Evolutionary conservation across 495 filamentous ascomycete genomes (phyloP), one percentile per base, ranked within the genome.

Genomic region (Lophium mytilinum): DNA sequence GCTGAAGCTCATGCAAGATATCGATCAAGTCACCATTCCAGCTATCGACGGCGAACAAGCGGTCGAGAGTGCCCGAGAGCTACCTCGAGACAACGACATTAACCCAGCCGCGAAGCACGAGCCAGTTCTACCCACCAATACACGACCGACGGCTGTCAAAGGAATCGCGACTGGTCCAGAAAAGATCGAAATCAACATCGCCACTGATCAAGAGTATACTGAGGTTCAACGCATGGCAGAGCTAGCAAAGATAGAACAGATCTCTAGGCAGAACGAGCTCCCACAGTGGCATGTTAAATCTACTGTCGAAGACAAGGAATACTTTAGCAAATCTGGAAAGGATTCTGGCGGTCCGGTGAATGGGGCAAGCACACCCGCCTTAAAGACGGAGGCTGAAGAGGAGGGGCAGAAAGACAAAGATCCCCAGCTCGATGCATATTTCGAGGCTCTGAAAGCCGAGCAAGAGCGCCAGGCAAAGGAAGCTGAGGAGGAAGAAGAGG

Each of bases 231-330:
- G 83, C 55, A 80, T 80, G 4, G 88, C 86, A 43, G 88, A 88
- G 63, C 77, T 80, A 37, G 80, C 79, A 45, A 78, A 84, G 52
- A 90, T 88, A 63, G 88, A 88, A 52, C 80, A 81, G 48, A 69
- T 92, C 57, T 85, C 87, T 46, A 78, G 81, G 61, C 87, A 95
- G 70, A 99, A 99, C 58, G 83, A 82, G 4, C 73, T 99, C 37
- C 93, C 93, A 0, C 77, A 83, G 10, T 96, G 94, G 90, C 90
- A 95, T 66, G 88, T 86, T 1, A 83, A 88, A 46, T 90, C 84
- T 45, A 96, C 92, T 1, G 88, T 99, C 41, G 72, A 76, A 5
- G 72, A 74, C 68, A 39, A 61, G 37, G 47, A 45, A 3, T 67
- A 56, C 19, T 30, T 30, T 6, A n/a, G 51, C 30, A 54, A 54